Conservation (phyloP, 192 early-diverging fungal species). For the Mortierella claussenii region DNA sequence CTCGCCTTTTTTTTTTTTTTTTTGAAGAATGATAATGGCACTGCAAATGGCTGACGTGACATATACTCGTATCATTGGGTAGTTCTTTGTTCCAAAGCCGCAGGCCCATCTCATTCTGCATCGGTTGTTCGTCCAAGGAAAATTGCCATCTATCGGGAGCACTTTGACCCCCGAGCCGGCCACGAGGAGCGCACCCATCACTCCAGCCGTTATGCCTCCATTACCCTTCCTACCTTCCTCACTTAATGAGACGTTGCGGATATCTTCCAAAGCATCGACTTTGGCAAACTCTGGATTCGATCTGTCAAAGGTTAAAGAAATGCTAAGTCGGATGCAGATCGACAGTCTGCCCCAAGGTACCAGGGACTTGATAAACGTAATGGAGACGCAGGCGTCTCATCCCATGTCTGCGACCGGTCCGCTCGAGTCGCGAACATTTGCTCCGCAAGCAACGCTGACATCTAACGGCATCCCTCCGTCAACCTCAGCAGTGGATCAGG, state of each 20-base stretch:
- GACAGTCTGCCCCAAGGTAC: slow-evolving; percentile 29
- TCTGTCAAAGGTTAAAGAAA: slow-evolving; percentile 15
- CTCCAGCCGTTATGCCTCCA: background rate
- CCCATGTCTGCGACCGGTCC: too few species aligned
- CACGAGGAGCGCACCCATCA: too few species aligned
- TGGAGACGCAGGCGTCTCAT: slow-evolving; percentile 32
- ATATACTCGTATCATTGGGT: too few species aligned
- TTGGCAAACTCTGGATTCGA: slow-evolving; percentile 32
- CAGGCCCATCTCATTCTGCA: slow-evolving; percentile 23
- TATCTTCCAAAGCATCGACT: too few species aligned
- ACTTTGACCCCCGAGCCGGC: too few species aligned
- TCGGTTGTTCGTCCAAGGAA: slow-evolving; percentile 30
- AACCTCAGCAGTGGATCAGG: background rate
- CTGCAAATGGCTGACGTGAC: too few species aligned
- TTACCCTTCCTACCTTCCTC: background rate
- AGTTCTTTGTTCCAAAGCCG: slow-evolving; percentile 46
- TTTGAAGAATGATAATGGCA: too few species aligned
- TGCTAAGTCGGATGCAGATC: slow-evolving; percentile 29
- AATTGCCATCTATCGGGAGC: background rate
- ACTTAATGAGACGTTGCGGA: background rate
- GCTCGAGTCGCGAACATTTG: too few species aligned
- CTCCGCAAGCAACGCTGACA: too few species aligned
- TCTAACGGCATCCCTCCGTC: too few species aligned
- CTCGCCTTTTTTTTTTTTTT: slow-evolving; percentile 3
- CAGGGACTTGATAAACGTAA: slow-evolving; percentile 18